These are phyloP conservation scores for Tolypocladium album DNA, from an alignment of 2,329 filamentous ascomycete species.

Conservation along the genomic window DNA sequence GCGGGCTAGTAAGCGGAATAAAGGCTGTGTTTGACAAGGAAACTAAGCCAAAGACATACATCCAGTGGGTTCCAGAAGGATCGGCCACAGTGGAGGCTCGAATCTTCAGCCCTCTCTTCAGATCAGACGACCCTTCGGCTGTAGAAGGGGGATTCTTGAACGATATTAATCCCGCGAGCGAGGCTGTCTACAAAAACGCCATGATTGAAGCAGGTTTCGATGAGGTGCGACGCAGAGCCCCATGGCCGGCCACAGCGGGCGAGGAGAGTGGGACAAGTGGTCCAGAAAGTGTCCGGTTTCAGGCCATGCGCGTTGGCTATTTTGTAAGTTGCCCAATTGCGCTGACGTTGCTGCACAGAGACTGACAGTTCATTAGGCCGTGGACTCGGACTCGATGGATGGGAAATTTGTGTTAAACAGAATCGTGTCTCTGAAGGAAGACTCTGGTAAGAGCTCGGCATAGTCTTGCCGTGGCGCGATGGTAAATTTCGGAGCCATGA, in stretches of 20 bases:
- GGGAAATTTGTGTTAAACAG: constrained; percentile 79
- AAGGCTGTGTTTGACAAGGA: constrained; percentile 57
- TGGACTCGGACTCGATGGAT: constrained; percentile 68
- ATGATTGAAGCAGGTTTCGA: constrained; percentile 76
- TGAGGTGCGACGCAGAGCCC: constrained; percentile 60
- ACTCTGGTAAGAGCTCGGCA: constrained; percentile 47
- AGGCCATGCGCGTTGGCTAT: constrained; percentile 81
- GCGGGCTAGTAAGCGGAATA: constrained; percentile 56
- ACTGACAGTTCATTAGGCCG: constrained; percentile 28
- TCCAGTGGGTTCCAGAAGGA: constrained; percentile 76
- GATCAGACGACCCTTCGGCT: constrained; percentile 69
- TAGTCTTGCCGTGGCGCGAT: background rate
- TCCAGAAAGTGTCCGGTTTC: constrained; percentile 74
- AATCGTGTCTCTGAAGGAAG: constrained; percentile 87
- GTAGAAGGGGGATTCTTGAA: constrained; percentile 71
- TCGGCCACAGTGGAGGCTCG: constrained; percentile 63
- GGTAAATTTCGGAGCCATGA: background rate
- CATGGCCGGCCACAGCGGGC: constrained; percentile 72
- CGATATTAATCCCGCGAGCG: constrained; percentile 75
- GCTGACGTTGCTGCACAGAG: constrained; percentile 1
- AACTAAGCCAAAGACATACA: constrained; percentile 67
- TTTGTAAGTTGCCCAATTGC: constrained; percentile 39
- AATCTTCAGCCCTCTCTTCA: constrained; percentile 75
- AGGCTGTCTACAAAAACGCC: constrained; percentile 67
- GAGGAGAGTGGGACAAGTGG: constrained; percentile 55